Conservation (phyloP, 495 filamentous ascomycete genomes). For the Annulohypoxylon moriforme region DNA sequence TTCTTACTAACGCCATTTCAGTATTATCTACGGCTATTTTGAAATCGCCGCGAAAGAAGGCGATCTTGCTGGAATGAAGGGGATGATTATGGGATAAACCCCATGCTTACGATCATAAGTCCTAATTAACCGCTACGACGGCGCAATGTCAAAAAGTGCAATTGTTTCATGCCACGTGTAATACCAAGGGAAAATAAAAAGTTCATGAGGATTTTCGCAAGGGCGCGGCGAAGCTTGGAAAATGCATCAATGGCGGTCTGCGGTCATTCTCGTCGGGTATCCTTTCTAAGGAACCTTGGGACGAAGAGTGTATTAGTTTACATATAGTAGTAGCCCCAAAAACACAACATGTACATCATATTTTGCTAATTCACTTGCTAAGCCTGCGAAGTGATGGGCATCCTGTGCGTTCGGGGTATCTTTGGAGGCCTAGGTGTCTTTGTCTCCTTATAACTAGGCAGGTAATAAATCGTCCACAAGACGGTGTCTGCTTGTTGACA, state of each 20-base stretch:
- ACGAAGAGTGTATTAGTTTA: slow-evolving; percentile 45
- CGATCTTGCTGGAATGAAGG: slow-evolving; percentile 91
- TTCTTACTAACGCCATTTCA: slow-evolving; percentile 53
- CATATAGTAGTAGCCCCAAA: slow-evolving; percentile 36
- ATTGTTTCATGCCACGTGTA: slow-evolving; percentile 46
- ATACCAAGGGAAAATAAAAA: slow-evolving; percentile 46
- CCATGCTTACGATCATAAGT: slow-evolving; percentile 19
- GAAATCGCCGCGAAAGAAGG: slow-evolving; percentile 99
- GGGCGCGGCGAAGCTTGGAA: slow-evolving; percentile 46
- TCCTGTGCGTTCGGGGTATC: neutral
- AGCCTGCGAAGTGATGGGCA: neutral
- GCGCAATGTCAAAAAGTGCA: slow-evolving; percentile 43
- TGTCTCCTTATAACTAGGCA: neutral
- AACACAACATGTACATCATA: slow-evolving; percentile 39
- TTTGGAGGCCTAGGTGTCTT: neutral
- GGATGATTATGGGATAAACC: slow-evolving; percentile 76
- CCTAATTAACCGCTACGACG: slow-evolving; percentile 27
- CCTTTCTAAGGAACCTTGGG: neutral
- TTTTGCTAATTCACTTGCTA: slow-evolving; percentile 5
- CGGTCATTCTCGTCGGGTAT: slow-evolving; percentile 32
- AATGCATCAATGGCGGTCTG: slow-evolving; percentile 48
- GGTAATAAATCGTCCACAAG: neutral
- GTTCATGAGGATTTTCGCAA: slow-evolving; percentile 48
- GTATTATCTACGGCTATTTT: slow-evolving; percentile 99
- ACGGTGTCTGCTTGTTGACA: too few species aligned